Base-by-base conservation (phyloP, 768 basidiomycete species). In the Boletus tomentosulus region DNA sequence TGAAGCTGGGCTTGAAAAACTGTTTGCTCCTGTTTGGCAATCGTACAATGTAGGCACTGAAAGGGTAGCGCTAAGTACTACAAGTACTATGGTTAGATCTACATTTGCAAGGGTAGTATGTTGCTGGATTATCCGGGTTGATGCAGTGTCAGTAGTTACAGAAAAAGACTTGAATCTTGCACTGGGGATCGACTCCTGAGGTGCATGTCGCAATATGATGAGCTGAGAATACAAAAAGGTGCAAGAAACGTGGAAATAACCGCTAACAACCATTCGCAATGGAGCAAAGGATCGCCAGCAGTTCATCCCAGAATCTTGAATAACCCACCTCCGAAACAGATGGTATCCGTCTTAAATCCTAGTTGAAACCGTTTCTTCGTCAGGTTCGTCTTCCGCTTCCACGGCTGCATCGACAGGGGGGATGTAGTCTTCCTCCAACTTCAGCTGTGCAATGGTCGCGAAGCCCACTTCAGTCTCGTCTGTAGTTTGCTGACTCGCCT, bases 391-490 rank as follows among this genome's bases (percentile, higher is more conserved):
- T 28, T 58, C 60, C 12, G 43, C 53, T 30, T 66, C 66, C 12
- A 63, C 67, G 33, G 33, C 34, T 12, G 41, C 45, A 16, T 56
- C 60, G 25, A n/a, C 33, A 11, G 47, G 24, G 25, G 60, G 61
- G 16, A 54, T 47, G 43, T 56, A 58, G 22, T 64, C 62, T 46
- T 70, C 65, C 30, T 59, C 63, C 42, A 70, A 46, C 42, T 68
- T 74, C 25, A 63, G 62, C 46, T 66, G 66, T 12, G 76, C 77
- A 10, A 76, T 65, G 3, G 68, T 61, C 28, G 80, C 79, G 45
- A 80, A 80, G n/a, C 79, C 79, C 46, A 73, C 74, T 50, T 74
- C 75, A 4, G 77, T 81, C 54, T 78, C 76, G 34, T 81, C 78
- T 30, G 75, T 67, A 28, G 69, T 37, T 38, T 54, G 62, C 22